Conservation (phyloP, 1,139 yeast genomes). For the Debaryomyces psychrophilus region DNA sequence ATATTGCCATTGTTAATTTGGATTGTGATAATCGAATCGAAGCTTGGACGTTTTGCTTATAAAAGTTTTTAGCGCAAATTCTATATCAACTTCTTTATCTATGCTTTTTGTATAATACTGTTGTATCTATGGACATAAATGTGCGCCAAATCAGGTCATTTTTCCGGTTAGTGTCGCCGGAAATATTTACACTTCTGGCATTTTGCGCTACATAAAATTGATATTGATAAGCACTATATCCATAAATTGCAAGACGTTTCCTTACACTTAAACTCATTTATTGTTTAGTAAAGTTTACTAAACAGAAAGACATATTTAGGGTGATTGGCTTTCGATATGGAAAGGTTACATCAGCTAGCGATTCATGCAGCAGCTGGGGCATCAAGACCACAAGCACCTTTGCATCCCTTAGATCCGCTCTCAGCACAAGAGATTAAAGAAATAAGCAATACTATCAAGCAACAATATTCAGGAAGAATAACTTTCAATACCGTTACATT, state of each 20-base stretch:
- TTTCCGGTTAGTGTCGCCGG: not conserved
- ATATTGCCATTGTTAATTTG: constrained; percentile 32
- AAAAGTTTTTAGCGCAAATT: not conserved
- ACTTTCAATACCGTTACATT: constrained; percentile 71
- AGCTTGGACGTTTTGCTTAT: constrained; percentile 10
- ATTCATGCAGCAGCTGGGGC: constrained; percentile 61
- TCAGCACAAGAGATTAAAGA: constrained; percentile 56
- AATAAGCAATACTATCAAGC: constrained; percentile 35
- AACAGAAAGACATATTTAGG: not conserved
- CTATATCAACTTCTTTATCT: not conserved
- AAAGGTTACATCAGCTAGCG: constrained; percentile 68
- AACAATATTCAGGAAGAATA: constrained; percentile 48
- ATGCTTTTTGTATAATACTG: not conserved
- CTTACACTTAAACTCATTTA: not conserved
- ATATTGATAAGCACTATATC: not conserved
- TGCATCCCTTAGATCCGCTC: constrained; percentile 76
- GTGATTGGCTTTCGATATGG: constrained; percentile 41
- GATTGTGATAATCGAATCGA: constrained; percentile 24
- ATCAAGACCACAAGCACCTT: constrained; percentile 55
- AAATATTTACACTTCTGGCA: not conserved
- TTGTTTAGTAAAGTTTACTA: not conserved
- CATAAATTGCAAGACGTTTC: not conserved
- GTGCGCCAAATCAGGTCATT: not conserved
- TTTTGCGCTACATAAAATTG: not conserved
- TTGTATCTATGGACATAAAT: not conserved